phyloP scores from a whole-genome alignment of 2,329 filamentous ascomycete species.

The Beauveria sp. region DNA sequence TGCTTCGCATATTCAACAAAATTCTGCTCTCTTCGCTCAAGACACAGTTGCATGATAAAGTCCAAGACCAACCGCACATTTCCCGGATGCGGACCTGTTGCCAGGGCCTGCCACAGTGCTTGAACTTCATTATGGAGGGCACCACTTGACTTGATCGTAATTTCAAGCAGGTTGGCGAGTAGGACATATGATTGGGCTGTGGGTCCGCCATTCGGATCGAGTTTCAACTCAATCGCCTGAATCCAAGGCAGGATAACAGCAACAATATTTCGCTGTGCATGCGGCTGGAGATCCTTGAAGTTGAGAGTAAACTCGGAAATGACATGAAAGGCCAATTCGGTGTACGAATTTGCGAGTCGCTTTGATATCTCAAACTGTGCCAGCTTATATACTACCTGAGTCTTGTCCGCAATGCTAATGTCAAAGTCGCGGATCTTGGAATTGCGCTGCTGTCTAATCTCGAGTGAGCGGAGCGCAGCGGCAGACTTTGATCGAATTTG shows the following conservation, averaged over 20 bases:
- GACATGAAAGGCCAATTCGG: conserved; percentile 82
- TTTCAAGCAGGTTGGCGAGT: conserved; percentile 88
- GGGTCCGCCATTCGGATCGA: conserved; percentile 86
- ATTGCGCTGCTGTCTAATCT: conserved; percentile 68
- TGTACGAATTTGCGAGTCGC: conserved; percentile 77
- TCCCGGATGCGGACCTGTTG: conserved; percentile 83
- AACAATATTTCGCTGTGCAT: conserved; percentile 86
- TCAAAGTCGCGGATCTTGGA: conserved; percentile 96
- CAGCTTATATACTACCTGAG: conserved; percentile 93
- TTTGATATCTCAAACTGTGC: conserved; percentile 97
- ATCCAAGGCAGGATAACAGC: conserved; percentile 95
- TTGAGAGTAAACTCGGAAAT: conserved; percentile 94
- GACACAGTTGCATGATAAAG: conserved; percentile 89
- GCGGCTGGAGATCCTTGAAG: conserved; percentile 78
- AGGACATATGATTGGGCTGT: conserved; percentile 91
- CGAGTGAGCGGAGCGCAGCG: conserved; percentile 69
- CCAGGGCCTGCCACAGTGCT: conserved; percentile 92
- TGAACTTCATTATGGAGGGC: conserved; percentile 94
- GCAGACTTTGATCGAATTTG: conserved; percentile 85
- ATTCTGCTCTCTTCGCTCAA: conserved; percentile 92
- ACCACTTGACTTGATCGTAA: conserved; percentile 86
- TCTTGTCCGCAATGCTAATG: conserved; percentile 97
- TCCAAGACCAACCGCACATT: conserved; percentile 93
- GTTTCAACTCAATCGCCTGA: conserved; percentile 82
- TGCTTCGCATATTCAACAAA: conserved; percentile 98